Evolutionary conservation across 164 flowering plant genomes (phyloP).

Genomic region (Brasenia schreberi): DNA sequence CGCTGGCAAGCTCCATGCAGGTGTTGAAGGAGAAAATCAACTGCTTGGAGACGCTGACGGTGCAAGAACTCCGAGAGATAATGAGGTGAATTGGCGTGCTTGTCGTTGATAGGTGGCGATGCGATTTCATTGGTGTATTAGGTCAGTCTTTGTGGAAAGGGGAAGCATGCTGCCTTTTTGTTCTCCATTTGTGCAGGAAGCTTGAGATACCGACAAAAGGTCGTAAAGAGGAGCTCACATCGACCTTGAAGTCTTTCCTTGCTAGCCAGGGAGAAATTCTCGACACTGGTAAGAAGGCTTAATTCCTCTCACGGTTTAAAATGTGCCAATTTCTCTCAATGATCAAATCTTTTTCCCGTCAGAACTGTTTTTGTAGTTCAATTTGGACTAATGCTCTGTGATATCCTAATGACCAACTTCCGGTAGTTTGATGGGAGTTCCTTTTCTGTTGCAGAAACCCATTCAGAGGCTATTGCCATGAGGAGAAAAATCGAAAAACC

Average conservation of each 20-base stretch:
- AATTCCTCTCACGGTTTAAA: neutral
- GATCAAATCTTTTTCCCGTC: neutral
- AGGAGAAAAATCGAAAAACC: neutral
- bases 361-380: neutral
- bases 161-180: neutral
- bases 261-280: conserved; percentile 19
- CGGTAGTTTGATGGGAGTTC: neutral
- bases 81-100: conserved; percentile 33
- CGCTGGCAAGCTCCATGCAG: conserved; percentile 3
- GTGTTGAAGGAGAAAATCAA: conserved; percentile 21
- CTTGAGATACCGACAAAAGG: conserved; percentile 70
- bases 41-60: conserved; percentile 51
- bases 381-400: neutral
- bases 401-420: neutral
- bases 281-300: neutral
- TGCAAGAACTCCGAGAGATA: conserved; percentile 46
- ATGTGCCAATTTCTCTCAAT: neutral
- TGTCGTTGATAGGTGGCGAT: neutral
- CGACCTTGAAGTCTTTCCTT: conserved; percentile 41
- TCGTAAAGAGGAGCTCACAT: conserved; percentile 49
- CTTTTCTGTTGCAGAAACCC: neutral
- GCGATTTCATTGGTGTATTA: neutral
- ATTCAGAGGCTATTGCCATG: neutral
- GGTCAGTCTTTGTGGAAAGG: neutral
- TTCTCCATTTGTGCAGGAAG: conserved; percentile 26